A percentile compares a stretch with the other conserved stretches of the same genome.
Conservation (phyloP, 129 eudicot genomes). For the Flaveria brownii region DNA sequence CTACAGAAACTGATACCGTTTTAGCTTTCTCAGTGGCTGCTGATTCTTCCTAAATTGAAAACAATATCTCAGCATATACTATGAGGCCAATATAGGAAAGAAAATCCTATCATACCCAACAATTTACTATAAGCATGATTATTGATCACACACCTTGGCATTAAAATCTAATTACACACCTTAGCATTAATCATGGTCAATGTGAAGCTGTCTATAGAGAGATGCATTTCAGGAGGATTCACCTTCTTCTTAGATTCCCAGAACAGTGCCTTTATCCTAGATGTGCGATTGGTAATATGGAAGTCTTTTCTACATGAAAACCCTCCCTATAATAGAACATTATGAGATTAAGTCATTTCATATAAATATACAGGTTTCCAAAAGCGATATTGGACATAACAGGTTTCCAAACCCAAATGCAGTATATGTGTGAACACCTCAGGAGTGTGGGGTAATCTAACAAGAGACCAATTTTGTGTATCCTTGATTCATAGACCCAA, state of each 20-base stretch:
- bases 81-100: not conserved
- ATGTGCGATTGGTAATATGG: conserved; percentile 26
- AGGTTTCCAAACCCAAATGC: not conserved
- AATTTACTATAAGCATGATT: conserved; percentile 1
- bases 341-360: not conserved
- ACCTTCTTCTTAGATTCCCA: conserved; percentile 73
- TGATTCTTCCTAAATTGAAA: conserved; percentile 43
- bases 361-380: not conserved
- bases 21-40: conserved; percentile 32
- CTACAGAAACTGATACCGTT: conserved; percentile 69
- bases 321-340: conserved; percentile 43
- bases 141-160: conserved; percentile 48
- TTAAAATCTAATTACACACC: conserved; percentile 38
- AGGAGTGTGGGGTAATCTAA: not conserved
- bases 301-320: conserved; percentile 36
- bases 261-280: conserved; percentile 61
- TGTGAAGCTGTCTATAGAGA: conserved; percentile 57
- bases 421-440: not conserved
- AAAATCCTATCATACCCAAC: not conserved
- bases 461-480: not conserved
- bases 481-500: not conserved
- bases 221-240: conserved; percentile 54
- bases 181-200: conserved; percentile 49
- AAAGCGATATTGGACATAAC: no score
- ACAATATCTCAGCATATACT: conserved; percentile 17